Conservation (phyloP, 2,329 filamentous ascomycete genomes). For the Penicillium decumbens region DNA sequence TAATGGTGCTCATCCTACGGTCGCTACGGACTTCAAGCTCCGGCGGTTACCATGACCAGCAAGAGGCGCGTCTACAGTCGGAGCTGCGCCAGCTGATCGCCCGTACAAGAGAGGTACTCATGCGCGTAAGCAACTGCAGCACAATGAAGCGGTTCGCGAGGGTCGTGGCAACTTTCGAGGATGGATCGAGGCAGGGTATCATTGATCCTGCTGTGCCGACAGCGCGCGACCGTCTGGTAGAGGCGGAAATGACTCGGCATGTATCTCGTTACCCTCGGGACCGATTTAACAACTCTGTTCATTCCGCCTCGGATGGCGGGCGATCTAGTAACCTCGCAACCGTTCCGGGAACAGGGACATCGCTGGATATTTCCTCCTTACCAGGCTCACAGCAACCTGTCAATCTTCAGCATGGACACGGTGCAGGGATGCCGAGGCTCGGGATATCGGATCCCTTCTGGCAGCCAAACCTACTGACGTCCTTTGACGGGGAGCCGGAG, state of each 20-base stretch:
- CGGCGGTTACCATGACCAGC: slow-evolving; percentile 2
- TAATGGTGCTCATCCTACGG: slow-evolving; percentile 31
- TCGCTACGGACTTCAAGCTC: slow-evolving; percentile 11
- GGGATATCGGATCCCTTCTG: slow-evolving; percentile 4
- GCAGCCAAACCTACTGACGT: slow-evolving; percentile 4
- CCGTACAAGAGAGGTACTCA: slow-evolving; percentile 4
- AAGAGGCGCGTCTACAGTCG: background rate
- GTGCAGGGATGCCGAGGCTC: slow-evolving; percentile 1
- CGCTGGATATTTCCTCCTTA: background rate
- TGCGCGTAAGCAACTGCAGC: slow-evolving; percentile 6
- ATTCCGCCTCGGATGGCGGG: background rate
- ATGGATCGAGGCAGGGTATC: slow-evolving; percentile 3
- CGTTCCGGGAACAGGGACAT: background rate
- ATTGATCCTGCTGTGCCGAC: slow-evolving; percentile 1
- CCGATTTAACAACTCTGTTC: background rate
- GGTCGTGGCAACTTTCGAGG: slow-evolving; percentile 9
- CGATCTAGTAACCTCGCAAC: background rate
- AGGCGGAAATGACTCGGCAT: background rate
- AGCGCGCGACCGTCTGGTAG: background rate
- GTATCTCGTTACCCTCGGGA: background rate
- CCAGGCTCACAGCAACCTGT: slow-evolving; percentile 1
- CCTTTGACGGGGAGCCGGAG: slow-evolving; percentile 5
- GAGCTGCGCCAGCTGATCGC: slow-evolving; percentile 2
- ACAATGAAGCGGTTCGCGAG: slow-evolving; percentile 7
- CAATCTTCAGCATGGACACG: slow-evolving; percentile 1